Evolutionary conservation across 2,329 filamentous ascomycete species (phyloP).

Genomic region (Xylaria sp.): DNA sequence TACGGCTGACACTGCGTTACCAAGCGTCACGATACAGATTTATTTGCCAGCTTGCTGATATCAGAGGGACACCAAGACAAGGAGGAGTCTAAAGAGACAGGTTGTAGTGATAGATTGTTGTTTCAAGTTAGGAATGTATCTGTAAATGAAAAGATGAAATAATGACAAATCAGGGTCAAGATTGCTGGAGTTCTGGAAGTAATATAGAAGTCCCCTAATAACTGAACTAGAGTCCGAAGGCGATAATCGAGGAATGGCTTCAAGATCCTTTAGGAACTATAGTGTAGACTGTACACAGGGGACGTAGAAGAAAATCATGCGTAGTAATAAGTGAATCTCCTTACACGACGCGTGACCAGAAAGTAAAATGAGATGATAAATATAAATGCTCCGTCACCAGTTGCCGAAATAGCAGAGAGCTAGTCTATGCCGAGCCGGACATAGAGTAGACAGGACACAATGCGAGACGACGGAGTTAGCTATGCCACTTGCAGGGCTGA

Average conservation of each 20-base stretch:
- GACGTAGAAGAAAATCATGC: neutral
- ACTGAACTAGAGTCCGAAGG: neutral
- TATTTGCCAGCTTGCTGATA: too few species aligned
- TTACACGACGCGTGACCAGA: neutral
- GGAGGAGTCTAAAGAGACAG: too few species aligned
- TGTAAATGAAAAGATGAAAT: neutral
- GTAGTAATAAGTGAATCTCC: neutral
- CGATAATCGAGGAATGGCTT: neutral
- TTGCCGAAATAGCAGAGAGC: slow-evolving; percentile 10
- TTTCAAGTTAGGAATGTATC: neutral
- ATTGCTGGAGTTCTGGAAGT: neutral
- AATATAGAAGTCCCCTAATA: too few species aligned
- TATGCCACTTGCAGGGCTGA: slow-evolving; percentile 35
- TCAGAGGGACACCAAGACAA: too few species aligned
- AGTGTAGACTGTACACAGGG: neutral
- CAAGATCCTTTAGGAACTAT: neutral
- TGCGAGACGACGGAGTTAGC: slow-evolving; percentile 18
- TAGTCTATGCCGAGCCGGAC: slow-evolving; percentile 4
- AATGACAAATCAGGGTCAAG: neutral
- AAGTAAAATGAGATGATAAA: slow-evolving; percentile 7
- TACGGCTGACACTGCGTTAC: too few species aligned
- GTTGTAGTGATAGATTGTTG: too few species aligned
- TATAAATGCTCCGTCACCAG: neutral
- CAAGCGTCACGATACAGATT: too few species aligned
- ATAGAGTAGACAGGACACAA: slow-evolving; percentile 23